These are phyloP conservation scores for Trichothecium sympodiale DNA, from an alignment of 2,329 filamentous ascomycete genomes.

Conservation along the genomic window DNA sequence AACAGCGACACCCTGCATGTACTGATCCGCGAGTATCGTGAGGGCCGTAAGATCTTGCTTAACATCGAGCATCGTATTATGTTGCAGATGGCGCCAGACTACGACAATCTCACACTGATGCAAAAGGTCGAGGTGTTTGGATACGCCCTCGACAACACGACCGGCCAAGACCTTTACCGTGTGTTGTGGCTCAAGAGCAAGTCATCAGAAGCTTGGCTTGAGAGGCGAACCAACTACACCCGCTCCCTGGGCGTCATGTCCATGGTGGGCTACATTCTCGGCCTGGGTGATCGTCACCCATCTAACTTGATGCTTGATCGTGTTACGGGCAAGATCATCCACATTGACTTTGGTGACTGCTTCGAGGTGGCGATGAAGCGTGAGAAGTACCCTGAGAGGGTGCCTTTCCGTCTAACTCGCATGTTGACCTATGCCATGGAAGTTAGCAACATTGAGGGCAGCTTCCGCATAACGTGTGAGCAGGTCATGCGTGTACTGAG, in stretches of 20 bases:
- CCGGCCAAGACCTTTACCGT: slow-evolving; percentile 93
- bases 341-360: slow-evolving; percentile 98
- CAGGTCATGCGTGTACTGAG: slow-evolving; percentile 95
- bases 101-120: slow-evolving; percentile 97
- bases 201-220: slow-evolving; percentile 94
- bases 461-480: slow-evolving; percentile 95
- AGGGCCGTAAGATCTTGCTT: slow-evolving; percentile 90
- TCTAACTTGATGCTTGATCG: slow-evolving; percentile 97
- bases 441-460: slow-evolving; percentile 98
- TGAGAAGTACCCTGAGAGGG: slow-evolving; percentile 95
- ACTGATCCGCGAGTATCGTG: slow-evolving; percentile 92
- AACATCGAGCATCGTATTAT: slow-evolving; percentile 99
- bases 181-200: slow-evolving; percentile 99
- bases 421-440: slow-evolving; percentile 99
- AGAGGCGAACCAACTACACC: slow-evolving; percentile 96
- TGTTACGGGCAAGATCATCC: slow-evolving; percentile 90
- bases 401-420: slow-evolving; percentile 92
- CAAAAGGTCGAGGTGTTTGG: slow-evolving; percentile 99
- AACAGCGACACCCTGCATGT: slow-evolving; percentile 97
- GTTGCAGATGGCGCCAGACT: slow-evolving; percentile 99
- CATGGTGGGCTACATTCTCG: slow-evolving; percentile 99
- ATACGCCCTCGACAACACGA: slow-evolving; percentile 98
- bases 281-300: slow-evolving; percentile 90
- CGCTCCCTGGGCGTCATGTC: slow-evolving; percentile 97
- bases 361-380: slow-evolving; percentile 99